Conservation (phyloP, 371 early-diverging fungal species). For the Apophysomyces trapeziformis region DNA sequence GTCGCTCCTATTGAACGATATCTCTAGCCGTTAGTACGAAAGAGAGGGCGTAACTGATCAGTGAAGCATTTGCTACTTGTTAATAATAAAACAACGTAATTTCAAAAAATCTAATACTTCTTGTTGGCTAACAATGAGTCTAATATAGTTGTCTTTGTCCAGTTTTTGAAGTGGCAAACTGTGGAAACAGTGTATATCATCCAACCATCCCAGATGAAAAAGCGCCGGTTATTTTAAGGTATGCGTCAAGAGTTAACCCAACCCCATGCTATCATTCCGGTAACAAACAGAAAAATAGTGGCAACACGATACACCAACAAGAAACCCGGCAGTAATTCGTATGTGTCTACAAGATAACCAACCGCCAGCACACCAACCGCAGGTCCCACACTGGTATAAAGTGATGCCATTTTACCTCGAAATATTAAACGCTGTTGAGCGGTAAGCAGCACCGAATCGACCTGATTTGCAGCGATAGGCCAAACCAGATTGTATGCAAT, state of each 20-base stretch:
- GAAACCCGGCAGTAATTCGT: conserved; percentile 16
- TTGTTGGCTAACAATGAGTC: no score
- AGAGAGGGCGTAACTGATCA: no score
- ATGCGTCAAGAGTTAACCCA: conserved; percentile 4
- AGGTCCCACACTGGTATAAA: conserved; percentile 27
- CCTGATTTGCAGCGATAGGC: conserved; percentile 21
- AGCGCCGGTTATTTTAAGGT: no score
- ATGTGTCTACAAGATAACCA: conserved; percentile 18
- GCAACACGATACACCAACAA: conserved; percentile 6
- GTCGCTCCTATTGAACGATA: no score
- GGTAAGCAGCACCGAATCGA: conserved; percentile 19
- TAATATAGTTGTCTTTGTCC: no score
- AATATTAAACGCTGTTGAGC: conserved; percentile 27
- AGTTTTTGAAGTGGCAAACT: no score
- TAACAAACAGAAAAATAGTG: conserved; percentile 11
- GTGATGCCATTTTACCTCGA: conserved; percentile 26
- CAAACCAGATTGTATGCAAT: conserved; percentile 22
- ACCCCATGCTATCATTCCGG: conserved; percentile 15
- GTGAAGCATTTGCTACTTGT: no score
- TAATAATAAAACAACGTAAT: no score
- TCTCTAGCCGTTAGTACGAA: no score
- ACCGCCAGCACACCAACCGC: conserved; percentile 20
- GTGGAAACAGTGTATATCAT: no score
- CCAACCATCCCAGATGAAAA: no score
- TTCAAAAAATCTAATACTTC: no score